These are phyloP conservation scores for Terana coerulea DNA, from an alignment of 768 basidiomycete species.

Conservation along the genomic window DNA sequence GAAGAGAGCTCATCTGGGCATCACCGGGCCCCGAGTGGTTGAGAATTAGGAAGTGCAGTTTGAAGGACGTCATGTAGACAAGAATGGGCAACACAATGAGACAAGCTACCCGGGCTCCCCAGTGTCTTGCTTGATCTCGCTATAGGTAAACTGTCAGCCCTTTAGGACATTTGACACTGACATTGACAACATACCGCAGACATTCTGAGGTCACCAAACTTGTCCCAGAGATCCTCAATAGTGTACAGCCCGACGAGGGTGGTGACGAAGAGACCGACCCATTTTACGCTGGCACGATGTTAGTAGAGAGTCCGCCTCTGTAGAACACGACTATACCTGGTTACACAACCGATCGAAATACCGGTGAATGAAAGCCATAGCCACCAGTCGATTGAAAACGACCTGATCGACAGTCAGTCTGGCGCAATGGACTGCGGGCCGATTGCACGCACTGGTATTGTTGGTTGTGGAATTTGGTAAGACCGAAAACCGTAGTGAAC, in stretches of 20 bases:
- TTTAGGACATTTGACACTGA: background rate
- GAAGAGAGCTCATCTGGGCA: constrained; percentile 99
- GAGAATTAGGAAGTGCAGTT: constrained; percentile 92
- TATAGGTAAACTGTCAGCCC: constrained; percentile 28
- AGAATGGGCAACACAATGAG: constrained; percentile 87
- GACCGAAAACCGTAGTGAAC: constrained; percentile 90
- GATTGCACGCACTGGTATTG: constrained; percentile 71
- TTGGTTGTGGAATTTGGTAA: constrained; percentile 96
- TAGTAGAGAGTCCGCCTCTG: background rate
- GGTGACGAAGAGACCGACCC: constrained; percentile 94
- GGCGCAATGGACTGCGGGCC: background rate
- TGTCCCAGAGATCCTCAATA: constrained; percentile 97
- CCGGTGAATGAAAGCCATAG: constrained; percentile 91
- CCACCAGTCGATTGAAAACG: constrained; percentile 98
- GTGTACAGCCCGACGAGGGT: constrained; percentile 95
- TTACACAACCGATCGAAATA: constrained; percentile 93
- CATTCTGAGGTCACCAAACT: constrained; percentile 95
- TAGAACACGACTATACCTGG: constrained; percentile 50
- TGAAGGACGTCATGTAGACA: constrained; percentile 94
- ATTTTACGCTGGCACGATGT: constrained; percentile 68
- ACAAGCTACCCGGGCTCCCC: constrained; percentile 81
- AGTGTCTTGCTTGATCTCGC: constrained; percentile 87
- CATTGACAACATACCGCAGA: constrained; percentile 56
- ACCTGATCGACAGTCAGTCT: constrained; percentile 41
- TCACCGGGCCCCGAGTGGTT: constrained; percentile 96